Evolutionary conservation across 306 rosid species (phyloP), one percentile per base, ranked within the genome.

Genomic region (Rosa lucieae): DNA sequence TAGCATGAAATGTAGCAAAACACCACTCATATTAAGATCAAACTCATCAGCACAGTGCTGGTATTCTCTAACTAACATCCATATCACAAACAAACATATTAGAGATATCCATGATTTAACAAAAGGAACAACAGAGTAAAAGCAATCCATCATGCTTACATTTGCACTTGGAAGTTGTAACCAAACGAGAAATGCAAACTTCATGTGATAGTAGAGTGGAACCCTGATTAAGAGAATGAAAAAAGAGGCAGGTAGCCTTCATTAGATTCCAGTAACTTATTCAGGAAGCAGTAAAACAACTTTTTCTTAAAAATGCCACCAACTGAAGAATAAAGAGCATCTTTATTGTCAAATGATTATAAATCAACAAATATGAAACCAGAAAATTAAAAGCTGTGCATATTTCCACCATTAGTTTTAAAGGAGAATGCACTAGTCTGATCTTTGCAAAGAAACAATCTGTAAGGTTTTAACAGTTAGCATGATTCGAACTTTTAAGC

Each of bases 151-250:
- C 4, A 70, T 81, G 58, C 87, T 85, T 87, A 89, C 93, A 80
- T 85, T 78, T 39, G 85, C 4, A 53, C 87, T 65, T 73, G 93
- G 93, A 80, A 89, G 89, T 75, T 89, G 93, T 70, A 89, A 74
- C 93, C 93, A 89, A 80, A 89, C 75, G 63, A 89, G 89, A 84
- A 89, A 87, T 65, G 88, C 93, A 85, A 89, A 84, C 86, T 89
- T 89, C 79, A 82, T 46, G 26, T 85, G 93, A 71, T 85, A 76
- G 83, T 87, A 89, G 80, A 87, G 83, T 1, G 91, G 93, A 82
- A 89, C 73, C 91, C 91, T 89, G 85, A 80, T 75, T 42, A 73
- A 44, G 47, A 6, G 47, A 44, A 63, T 73, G 11, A 66, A 49
- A 21, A 35, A 11, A 12, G 26, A 55, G 32, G 10, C 32, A 56